These are phyloP conservation scores for Physaria fendleri DNA, from an alignment of 345 rosid species.

Conservation along the genomic window DNA sequence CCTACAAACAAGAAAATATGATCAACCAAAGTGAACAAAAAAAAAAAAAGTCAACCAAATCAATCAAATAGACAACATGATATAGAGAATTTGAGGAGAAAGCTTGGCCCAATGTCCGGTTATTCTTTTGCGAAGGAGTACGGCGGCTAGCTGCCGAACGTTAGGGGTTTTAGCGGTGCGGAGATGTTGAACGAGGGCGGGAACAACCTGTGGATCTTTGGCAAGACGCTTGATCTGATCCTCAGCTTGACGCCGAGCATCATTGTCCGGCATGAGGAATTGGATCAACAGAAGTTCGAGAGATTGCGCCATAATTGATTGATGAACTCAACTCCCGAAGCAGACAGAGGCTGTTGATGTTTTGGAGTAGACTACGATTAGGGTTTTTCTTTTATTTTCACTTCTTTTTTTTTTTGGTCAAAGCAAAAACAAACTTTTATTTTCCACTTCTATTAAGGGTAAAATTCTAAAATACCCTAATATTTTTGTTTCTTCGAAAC, in stretches of 20 bases:
- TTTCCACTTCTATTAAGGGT: too few species aligned
- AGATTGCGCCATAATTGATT: slow-evolving; percentile 70
- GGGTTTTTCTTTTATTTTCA: slow-evolving; percentile 12
- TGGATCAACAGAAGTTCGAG: slow-evolving; percentile 86
- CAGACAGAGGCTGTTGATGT: slow-evolving; percentile 21
- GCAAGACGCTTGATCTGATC: slow-evolving; percentile 93
- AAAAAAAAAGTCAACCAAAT: neutral
- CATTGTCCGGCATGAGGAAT: slow-evolving; percentile 98
- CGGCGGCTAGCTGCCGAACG: slow-evolving; percentile 98
- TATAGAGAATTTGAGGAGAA: slow-evolving; percentile 38
- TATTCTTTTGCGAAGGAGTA: slow-evolving; percentile 96
- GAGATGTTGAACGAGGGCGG: slow-evolving; percentile 90
- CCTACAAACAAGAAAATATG: slow-evolving; percentile 35
- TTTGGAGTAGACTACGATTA: slow-evolving; percentile 9
- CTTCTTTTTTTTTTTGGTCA: too few species aligned
- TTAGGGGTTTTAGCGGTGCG: slow-evolving; percentile 99
- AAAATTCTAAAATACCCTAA: too few species aligned
- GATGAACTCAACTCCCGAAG: slow-evolving; percentile 7
- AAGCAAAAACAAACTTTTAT: too few species aligned
- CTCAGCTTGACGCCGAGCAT: slow-evolving; percentile 94
- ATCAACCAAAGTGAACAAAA: neutral
- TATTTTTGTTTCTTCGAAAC: too few species aligned
- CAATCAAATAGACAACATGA: neutral
- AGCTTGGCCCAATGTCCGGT: slow-evolving; percentile 99
- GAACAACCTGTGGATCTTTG: slow-evolving; percentile 98